phyloP scores from a whole-genome alignment of 768 basidiomycete genomes.

The Boletus pseudopeckii region DNA sequence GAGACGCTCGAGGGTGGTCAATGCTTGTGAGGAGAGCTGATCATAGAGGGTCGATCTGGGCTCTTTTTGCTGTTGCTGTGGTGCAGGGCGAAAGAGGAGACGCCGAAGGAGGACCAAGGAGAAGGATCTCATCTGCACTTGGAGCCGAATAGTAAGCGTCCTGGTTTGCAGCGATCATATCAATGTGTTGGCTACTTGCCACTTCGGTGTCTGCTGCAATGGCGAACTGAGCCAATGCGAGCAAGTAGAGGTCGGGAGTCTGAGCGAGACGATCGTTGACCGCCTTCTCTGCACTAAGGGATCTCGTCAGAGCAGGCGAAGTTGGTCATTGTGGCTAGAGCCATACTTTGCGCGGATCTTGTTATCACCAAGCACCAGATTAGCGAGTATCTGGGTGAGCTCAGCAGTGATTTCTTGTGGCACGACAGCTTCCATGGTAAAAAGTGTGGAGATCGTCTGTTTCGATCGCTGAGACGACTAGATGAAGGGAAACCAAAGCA shows the following conservation, averaged over 20 bases:
- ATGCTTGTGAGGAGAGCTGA: constrained; percentile 62
- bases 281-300: constrained; percentile 65
- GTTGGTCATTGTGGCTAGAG: not conserved
- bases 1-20: constrained; percentile 67
- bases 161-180: not conserved
- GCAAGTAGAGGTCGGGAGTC: constrained; percentile 74
- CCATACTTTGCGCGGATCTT: constrained; percentile 67
- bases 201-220: constrained; percentile 76
- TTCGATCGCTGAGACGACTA: not conserved
- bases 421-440: constrained; percentile 32
- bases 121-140: constrained; percentile 75
- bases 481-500: not conserved
- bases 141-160: constrained; percentile 8
- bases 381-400: constrained; percentile 80
- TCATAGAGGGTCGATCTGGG: constrained; percentile 69
- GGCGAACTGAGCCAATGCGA: constrained; percentile 77
- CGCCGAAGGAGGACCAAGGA: constrained; percentile 78
- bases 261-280: constrained; percentile 78
- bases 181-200: constrained; percentile 41
- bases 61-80: constrained; percentile 31
- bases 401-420: constrained; percentile 69
- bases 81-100: constrained; percentile 65
- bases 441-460: not conserved
- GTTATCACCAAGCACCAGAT: constrained; percentile 82
- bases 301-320: constrained; percentile 8